Base-by-base conservation (phyloP, 2,329 filamentous ascomycete species). In the Cladophialophora immunda region DNA sequence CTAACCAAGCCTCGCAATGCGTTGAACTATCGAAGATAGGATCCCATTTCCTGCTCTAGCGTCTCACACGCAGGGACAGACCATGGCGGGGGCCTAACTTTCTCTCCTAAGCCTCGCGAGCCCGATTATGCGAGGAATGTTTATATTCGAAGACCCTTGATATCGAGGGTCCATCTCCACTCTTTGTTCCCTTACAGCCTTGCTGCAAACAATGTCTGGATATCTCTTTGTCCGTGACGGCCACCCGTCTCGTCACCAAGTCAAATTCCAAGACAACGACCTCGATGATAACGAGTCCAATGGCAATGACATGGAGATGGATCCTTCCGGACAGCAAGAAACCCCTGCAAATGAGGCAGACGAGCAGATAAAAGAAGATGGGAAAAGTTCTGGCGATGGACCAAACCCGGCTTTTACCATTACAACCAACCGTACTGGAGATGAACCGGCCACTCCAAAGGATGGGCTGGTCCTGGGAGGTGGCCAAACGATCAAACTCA, bases 401-500 rank as follows among this genome's bases (percentile, higher is more conserved):
- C 32, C 45, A 58, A 30, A 63, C n/a, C 29, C 50, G 13, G 50
- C 36, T 22, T 62, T 70, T 55, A 52, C 64, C 34, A 62, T 66
- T 38, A 53, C 65, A 56, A 50, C 60, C 22, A 56, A 65, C 22
- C 63, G 63, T 22, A 64, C 27, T 27, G 61, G 53, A n/a, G 55
- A 68, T 59, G 65, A 70, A 34, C 66, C 68, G 22, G 55, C 29
- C 17, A 54, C 59, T 13, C 59, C 58, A 19, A 45, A 50, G 11
- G 60, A 58, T 25, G 68, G 66, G n/a, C 32, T 70, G 38, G 66
- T 69, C 13, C 38, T 70, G 30, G 67, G 69, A 54, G 64, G 64
- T 38, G 69, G 69, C 7, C 64, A 67, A 29, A 65, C 64, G 3
- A 69, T 70, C 64, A 70, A 69, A 32, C 58, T 70, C 13, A 69